phyloP scores from a whole-genome alignment of 805 yeast species.

The Trichomonascus vanleenenianus region DNA sequence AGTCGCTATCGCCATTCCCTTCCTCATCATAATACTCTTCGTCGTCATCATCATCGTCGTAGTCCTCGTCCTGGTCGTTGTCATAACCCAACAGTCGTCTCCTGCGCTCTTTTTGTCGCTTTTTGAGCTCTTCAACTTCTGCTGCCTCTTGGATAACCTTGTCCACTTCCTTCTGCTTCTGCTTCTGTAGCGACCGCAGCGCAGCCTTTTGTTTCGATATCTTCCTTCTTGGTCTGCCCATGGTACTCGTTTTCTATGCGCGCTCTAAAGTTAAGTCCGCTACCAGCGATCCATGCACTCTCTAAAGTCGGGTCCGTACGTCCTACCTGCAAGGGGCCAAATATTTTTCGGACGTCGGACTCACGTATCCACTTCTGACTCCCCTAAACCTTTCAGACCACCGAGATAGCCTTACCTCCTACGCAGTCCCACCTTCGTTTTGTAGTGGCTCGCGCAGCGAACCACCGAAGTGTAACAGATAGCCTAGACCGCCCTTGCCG shows the following conservation, averaged over 20 bases:
- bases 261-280: no score
- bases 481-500: no score
- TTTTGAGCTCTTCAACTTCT: neutral
- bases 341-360: no score
- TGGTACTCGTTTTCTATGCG: neutral
- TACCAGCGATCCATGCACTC: no score
- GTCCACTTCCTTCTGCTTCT: neutral
- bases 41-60: slow-evolving; percentile 3
- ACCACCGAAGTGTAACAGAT: no score
- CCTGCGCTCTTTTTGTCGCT: slow-evolving; percentile 6
- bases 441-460: no score
- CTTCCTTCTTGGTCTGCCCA: slow-evolving; percentile 8
- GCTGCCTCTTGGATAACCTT: neutral
- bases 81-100: slow-evolving; percentile 3
- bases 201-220: slow-evolving; percentile 5
- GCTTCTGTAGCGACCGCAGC: slow-evolving; percentile 1
- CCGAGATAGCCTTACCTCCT: no score
- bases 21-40: neutral
- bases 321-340: no score
- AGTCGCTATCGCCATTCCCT: slow-evolving; percentile 1
- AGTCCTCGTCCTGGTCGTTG: slow-evolving; percentile 3
- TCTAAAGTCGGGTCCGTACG: no score
- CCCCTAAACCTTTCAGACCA: no score
- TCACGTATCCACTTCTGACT: no score
- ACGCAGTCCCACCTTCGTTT: no score